Conservation (phyloP, 2,329 filamentous ascomycete species). For the Lizonia empirigonia region DNA sequence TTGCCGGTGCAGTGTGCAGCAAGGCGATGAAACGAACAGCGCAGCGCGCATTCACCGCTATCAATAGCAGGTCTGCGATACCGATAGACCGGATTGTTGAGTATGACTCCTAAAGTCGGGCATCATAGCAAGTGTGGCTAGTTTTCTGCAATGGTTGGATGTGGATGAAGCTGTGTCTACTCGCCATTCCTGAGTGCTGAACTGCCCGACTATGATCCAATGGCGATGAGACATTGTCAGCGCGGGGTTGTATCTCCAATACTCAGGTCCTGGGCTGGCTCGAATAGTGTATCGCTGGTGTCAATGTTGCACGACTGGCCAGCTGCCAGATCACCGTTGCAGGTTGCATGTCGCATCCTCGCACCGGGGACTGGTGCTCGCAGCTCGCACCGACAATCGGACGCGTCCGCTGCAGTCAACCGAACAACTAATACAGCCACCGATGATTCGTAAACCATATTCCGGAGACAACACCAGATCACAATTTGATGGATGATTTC, state of each 20-base stretch:
- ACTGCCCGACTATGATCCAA: slow-evolving; percentile 9
- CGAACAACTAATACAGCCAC: slow-evolving; percentile 14
- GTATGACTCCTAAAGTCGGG: slow-evolving; percentile 6
- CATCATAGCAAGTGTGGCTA: background rate
- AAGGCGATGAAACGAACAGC: slow-evolving; percentile 11
- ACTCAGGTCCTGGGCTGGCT: background rate
- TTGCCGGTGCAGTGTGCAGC: slow-evolving; percentile 11
- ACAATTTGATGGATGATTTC: background rate
- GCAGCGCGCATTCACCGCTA: slow-evolving; percentile 13
- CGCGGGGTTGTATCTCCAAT: slow-evolving; percentile 5
- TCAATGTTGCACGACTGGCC: slow-evolving; percentile 11
- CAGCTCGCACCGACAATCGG: slow-evolving; percentile 15
- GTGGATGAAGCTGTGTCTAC: slow-evolving; percentile 4
- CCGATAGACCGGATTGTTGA: slow-evolving; percentile 10
- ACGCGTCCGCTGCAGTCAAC: slow-evolving; percentile 3
- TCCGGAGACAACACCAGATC: background rate
- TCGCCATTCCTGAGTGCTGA: background rate
- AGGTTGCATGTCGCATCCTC: slow-evolving; percentile 5
- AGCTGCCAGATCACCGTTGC: slow-evolving; percentile 13
- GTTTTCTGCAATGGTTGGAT: slow-evolving; percentile 9
- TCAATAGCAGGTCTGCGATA: slow-evolving; percentile 3
- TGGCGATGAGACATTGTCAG: slow-evolving; percentile 3
- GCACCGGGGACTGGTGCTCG: slow-evolving; percentile 3
- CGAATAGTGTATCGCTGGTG: slow-evolving; percentile 3
- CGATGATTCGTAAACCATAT: slow-evolving; percentile 2